Evolutionary conservation across 2,329 filamentous ascomycete species (phyloP), one percentile per base, ranked within the genome.

Genomic region (Pyrenophora seminiperda): DNA sequence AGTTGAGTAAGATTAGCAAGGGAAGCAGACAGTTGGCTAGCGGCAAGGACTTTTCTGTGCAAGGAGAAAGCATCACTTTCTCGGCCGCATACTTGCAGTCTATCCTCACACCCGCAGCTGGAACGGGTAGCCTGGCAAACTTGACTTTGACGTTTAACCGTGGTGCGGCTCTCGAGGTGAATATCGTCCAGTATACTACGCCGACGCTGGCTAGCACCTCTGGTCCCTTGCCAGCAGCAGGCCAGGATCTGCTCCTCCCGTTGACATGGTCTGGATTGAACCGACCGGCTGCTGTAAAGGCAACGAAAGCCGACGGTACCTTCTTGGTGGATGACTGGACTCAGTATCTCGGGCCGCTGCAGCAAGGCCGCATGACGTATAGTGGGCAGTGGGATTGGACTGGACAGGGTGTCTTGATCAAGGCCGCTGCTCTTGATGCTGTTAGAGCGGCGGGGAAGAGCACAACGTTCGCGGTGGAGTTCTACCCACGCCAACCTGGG

Each of bases 251-350:
- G 1, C 58, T 62, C 1, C 80, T 85, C 41, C 81, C 81, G 0
- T 68, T 85, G 1, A 75, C 72, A 0, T 84, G 79, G 75, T 75
- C 76, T 4, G 83, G 82, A 0, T 54, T 83, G 7, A 68, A 73
- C n/a, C 72, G 74, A 5, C 69, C 79, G 0, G 82, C 82, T 0
- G 74, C 82, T 0, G 75, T 84, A 2, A 79, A 80, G 56, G 80
- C 81, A 7, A 37, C 79, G 4, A 76, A 75, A 15, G 65, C 60
- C 1, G 79, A 82, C 51, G 81, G 80, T 1, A 73, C 67, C 5
- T 81, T 76, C 43, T 62, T 85, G 5, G 74, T 81, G 3, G 83
- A 86, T 54, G 76, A 79, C 41, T 86, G 80, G 80, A 85, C 83
- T 0, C 66, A 75, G 59, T 82, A 75, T 22, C 66, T 84, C 1